Conservation (phyloP, 2,329 filamentous ascomycete species). For the Cladophialophora carrionii region DNA sequence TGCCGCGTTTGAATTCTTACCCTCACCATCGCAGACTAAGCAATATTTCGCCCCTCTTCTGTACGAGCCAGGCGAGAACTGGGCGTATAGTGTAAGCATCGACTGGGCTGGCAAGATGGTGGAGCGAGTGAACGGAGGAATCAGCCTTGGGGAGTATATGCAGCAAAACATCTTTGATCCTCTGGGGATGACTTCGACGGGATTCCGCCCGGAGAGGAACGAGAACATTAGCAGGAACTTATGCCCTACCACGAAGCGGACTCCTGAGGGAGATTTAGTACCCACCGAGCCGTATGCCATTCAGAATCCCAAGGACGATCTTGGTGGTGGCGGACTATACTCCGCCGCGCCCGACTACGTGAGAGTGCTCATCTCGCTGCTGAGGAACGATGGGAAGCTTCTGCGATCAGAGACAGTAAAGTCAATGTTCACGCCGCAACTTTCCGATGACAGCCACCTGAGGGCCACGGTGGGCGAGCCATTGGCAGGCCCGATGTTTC, state of each 20-base stretch:
- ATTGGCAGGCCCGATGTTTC: slow-evolving; percentile 16
- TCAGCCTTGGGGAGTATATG: slow-evolving; percentile 50
- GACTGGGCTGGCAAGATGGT: slow-evolving; percentile 58
- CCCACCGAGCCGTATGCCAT: slow-evolving; percentile 46
- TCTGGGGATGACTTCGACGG: slow-evolving; percentile 47
- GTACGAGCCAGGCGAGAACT: slow-evolving; percentile 54
- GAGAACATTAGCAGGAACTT: slow-evolving; percentile 14
- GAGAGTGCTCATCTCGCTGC: slow-evolving; percentile 42
- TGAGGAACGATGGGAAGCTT: slow-evolving; percentile 42
- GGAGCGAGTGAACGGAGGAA: slow-evolving; percentile 52
- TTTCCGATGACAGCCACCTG: slow-evolving; percentile 18
- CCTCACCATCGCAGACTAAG: slow-evolving; percentile 1
- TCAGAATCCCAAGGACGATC: slow-evolving; percentile 45
- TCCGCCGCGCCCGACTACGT: slow-evolving; percentile 41
- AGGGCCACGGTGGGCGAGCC: slow-evolving; percentile 8
- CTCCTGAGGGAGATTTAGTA: slow-evolving; percentile 45
- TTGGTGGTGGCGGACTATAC: slow-evolving; percentile 53
- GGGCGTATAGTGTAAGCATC: slow-evolving; percentile 55
- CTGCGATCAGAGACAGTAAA: slow-evolving; percentile 39
- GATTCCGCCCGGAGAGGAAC: slow-evolving; percentile 24
- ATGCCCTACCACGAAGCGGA: slow-evolving; percentile 48
- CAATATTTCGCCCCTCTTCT: slow-evolving; percentile 21
- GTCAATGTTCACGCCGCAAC: slow-evolving; percentile 33
- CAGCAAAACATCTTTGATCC: slow-evolving; percentile 52
- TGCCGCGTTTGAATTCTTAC: neutral